A percentile compares a stretch with the other conserved stretches of the same genome.
Evolutionary conservation across 352 stramenopile species (phyloP).

Genomic region (Phytophthora multivora): DNA sequence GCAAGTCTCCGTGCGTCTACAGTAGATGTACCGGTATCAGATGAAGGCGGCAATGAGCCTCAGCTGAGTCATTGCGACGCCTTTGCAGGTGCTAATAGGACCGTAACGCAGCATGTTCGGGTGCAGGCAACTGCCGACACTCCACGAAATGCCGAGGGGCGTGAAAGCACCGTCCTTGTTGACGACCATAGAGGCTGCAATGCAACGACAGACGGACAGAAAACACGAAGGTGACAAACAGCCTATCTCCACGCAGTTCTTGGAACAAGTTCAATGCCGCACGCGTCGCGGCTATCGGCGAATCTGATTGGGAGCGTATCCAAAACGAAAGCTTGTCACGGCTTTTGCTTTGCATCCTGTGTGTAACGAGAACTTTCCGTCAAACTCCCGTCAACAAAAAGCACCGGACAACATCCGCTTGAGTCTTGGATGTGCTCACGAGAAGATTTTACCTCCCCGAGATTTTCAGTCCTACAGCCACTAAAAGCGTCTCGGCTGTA

Average conservation of each 20-base stretch:
- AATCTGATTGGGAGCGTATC: conserved; percentile 6
- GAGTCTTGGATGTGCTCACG: conserved; percentile 1
- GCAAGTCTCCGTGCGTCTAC: not conserved
- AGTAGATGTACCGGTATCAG: too few relatives aligned
- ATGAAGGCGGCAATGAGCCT: conserved; percentile 1
- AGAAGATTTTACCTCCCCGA: conserved; percentile 15
- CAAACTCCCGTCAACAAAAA: conserved; percentile 23
- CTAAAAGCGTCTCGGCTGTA: not conserved
- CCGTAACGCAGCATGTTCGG: conserved; percentile 4
- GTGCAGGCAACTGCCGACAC: conserved; percentile 4
- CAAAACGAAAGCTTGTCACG: conserved; percentile 6
- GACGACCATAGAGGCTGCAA: conserved; percentile 23
- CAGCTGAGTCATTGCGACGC: not conserved
- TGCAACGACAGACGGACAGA: conserved; percentile 26
- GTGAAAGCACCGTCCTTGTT: not conserved
- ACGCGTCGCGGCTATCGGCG: not conserved
- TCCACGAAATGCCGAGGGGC: conserved; percentile 1
- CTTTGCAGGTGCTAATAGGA: conserved; percentile 1
- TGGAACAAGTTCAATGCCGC: conserved; percentile 15
- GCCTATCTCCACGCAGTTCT: conserved; percentile 6
- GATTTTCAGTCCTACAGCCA: too few relatives aligned
- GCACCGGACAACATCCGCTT: conserved; percentile 3
- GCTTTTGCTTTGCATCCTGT: conserved; percentile 8
- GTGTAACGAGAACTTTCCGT: conserved; percentile 17
- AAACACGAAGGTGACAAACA: conserved; percentile 1